Evolutionary conservation across 768 basidiomycete genomes (phyloP), one percentile per base, ranked within the genome.

Genomic region (Calocybe cyanea): DNA sequence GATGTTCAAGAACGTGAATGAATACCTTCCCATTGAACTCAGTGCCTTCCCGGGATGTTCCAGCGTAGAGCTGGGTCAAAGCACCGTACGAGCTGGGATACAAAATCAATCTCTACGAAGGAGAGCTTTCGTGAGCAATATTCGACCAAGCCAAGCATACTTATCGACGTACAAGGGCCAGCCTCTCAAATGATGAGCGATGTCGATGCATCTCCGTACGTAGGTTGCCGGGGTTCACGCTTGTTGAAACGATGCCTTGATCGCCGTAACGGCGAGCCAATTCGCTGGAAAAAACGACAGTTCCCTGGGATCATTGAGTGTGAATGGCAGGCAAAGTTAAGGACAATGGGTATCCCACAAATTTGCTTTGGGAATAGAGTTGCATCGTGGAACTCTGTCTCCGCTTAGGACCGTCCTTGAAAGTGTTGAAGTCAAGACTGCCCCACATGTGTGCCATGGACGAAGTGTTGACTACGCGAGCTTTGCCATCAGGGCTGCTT

Each of bases 61-160:
- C 78, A 9, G 74, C 78, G 47, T 67, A 80, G 0, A 80, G 55
- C 42, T 70, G 75, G 1, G 76, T 78, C 14, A 78, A 53, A 0
- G 74, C 74, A 13, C 78, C 77, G 18, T 63, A 61, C 1, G 63
- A 44, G 0, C 63, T 57, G 13, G 68, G 63, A 28, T 63, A 62
- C 1, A 69, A 28, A 5, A 21, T 2, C 18, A 0, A 2, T 4
- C 23, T 4, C 51, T 52, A 28, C 33, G 19, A n/a, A 20, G 11
- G n/a, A 5, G n/a, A n/a, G 17, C n/a, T 8, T 8, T 32, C 8
- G 4, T 35, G 34, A 28, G 25, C 11, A 6, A 11, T 28, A 28
- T 28, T 11, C 5, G 5, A 6, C 25, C 5, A 28, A 11, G 11
- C 6, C 25, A 11, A 28, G 25, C 11, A 11, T 28, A 11, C 5